Base-by-base conservation (phyloP, 1,139 yeast genomes). In the Scheffersomyces illinoinensis region DNA sequence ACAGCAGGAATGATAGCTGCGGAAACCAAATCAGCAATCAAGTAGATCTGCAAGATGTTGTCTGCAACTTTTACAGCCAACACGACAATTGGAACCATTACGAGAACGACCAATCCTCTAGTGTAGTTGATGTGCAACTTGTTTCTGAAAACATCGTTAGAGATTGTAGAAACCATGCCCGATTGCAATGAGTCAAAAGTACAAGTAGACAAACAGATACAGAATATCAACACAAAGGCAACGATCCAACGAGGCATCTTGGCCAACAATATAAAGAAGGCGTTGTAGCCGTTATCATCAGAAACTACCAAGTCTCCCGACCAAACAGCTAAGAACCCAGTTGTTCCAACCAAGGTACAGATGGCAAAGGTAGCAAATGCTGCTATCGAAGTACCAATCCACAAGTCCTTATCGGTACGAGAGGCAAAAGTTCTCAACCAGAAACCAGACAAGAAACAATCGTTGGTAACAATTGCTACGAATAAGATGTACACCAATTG, bases 371-470 rank as follows among this genome's bases (percentile, higher is more conserved):
- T 79, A 48, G 90, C 83, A 59, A 90, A 70, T 0, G 95, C 83
- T 0, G 97, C 97, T 61, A 93, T 76, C 2, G 87, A 78, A 57
- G 93, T 86, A 23, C 96, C 96, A 65, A 91, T 84, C 73, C 84
- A 75, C 67, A 93, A 81, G 69, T 93, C 97, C 66, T 81, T 86
- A 73, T 92, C 86, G 12, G 93, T 78, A 62, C 86, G 85, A 18
- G 97, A 89, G 4, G 98, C 97, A 78, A 93, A 93, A 0, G 98
- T 90, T 69, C 98, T 83, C 64, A 93, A 78, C 98, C 98, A 93
- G 72, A 93, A 93, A 0, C 97, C 97, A 47, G 97, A 86, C 83
- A 93, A 79, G 73, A 93, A 93, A 69, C 93, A 87, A 70, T 92
- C 97, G 68, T 93, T 93, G 51, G 98, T 91, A 56, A 92, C 84